Percentiles rank a stretch among this genome's conserved stretches.
Evolutionary conservation across 495 filamentous ascomycete genomes (phyloP).

Genomic region (Tricharina praecox): DNA sequence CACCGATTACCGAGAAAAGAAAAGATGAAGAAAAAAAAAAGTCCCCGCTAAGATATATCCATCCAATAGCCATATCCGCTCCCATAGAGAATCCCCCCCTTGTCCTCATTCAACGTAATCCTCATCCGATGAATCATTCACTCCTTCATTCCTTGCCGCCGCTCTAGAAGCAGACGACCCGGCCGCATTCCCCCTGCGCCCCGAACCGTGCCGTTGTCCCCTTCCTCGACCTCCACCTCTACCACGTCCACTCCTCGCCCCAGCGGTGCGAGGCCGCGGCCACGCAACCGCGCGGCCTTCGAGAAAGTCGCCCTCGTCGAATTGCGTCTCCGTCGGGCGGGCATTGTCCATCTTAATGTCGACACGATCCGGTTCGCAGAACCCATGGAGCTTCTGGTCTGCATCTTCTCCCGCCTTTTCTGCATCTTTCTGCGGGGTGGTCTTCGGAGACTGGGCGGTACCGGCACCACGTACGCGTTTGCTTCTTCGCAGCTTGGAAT

Average conservation of each 20-base stretch:
- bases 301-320: not conserved
- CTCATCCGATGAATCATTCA: not conserved
- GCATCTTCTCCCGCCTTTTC: not conserved
- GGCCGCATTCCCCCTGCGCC: too few relatives aligned
- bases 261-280: too few relatives aligned
- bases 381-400: not conserved
- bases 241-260: not conserved
- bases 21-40: too few relatives aligned
- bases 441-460: not conserved
- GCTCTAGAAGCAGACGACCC: too few relatives aligned
- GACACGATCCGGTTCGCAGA: not conserved
- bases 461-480: too few relatives aligned
- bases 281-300: not conserved
- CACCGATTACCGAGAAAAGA: too few relatives aligned
- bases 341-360: slow-evolving; percentile 2
- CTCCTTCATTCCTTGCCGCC: not conserved
- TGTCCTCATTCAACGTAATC: not conserved
- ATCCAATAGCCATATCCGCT: too few relatives aligned
- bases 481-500: too few relatives aligned
- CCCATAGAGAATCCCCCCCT: too few relatives aligned
- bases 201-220: not conserved
- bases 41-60: too few relatives aligned
- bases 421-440: not conserved
- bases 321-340: not conserved
- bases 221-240: not conserved